Base-by-base conservation (phyloP, 2,329 filamentous ascomycete species). In the Hortaea sp. region DNA sequence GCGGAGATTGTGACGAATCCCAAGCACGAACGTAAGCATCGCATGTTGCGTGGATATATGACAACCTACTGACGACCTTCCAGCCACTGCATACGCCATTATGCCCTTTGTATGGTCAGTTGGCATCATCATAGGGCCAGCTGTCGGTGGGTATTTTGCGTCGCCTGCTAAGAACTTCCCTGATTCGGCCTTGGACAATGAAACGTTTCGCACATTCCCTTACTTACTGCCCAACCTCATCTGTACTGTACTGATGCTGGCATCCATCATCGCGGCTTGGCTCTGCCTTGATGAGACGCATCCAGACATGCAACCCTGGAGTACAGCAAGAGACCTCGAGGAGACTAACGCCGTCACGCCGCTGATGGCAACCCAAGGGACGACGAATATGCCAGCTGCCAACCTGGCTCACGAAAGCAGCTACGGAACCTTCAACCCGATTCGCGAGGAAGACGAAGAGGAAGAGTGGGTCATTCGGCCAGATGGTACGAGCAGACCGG, bases 31-130 rank as follows among this genome's bases (percentile, higher is more conserved):
- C 87, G 83, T 87, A 68, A 73, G 82, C 77, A 28, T 27, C 27
- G 2, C 13, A 39, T 38, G n/a, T 5, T 12, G 9, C 28, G 13
- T 7, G 35, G 11, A n/a, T 35, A 31, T 37, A 27, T 38, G 37
- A 12, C 37, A 27, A 20, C 10, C 37, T 20, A 37, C 45, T 48
- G 45, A 52, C 53, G 35, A 48, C 30, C 39, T 13, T 44, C 31
- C 57, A 87, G 84, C 88, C 48, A 80, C 84, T 51, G 89, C 89
- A 29, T 95, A 89, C 64, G 81, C 88, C 2, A 79, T 95, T 39
- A 94, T 95, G 87, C 89, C 89, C 0, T 95, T 95, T 60, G 84
- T 95, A 6, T 95, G 89, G 88, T 84, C 78, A 41, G 82, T 95
- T 44, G 89, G 89, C 27, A 94, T 87, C 7, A 94, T 95, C 53